These are phyloP conservation scores for Chalciporus chontae DNA, from an alignment of 768 basidiomycete species.

Conservation along the genomic window DNA sequence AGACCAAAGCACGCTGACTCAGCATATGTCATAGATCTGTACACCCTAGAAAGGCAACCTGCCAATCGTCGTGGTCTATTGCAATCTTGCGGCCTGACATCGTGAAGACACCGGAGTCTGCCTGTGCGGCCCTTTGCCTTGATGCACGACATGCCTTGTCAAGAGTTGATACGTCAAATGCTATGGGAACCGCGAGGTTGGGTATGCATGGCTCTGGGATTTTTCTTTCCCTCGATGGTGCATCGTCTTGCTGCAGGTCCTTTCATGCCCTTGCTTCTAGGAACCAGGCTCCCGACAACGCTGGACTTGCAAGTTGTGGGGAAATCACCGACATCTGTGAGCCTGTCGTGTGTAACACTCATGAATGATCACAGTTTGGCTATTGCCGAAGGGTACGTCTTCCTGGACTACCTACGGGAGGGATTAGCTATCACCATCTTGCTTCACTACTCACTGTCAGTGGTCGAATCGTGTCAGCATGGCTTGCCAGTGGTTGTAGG, in stretches of 20 bases:
- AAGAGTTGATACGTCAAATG: background rate
- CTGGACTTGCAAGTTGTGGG: no score
- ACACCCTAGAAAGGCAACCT: conserved; percentile 10
- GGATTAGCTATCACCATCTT: background rate
- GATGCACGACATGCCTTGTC: background rate
- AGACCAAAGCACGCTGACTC: conserved; percentile 19
- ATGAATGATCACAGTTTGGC: no score
- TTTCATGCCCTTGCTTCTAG: no score
- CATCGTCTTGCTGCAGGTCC: no score
- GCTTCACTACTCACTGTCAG: background rate
- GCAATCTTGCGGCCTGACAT: no score
- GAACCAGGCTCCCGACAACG: no score
- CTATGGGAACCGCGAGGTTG: background rate
- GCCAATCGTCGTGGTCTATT: background rate
- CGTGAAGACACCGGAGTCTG: background rate
- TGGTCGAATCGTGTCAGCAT: conserved; percentile 6
- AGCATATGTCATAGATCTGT: conserved; percentile 9
- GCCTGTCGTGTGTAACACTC: no score
- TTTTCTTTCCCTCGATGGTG: background rate
- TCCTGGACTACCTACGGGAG: no score
- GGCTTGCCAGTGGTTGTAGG: conserved; percentile 14
- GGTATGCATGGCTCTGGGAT: background rate
- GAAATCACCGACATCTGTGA: no score
- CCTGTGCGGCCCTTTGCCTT: background rate
- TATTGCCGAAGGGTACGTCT: no score